A percentile compares a stretch with the other conserved stretches of the same genome.
These are phyloP conservation scores for Trypanosoma rangeli DNA, from an alignment of 208 protist genomes.

Conservation along the genomic window DNA sequence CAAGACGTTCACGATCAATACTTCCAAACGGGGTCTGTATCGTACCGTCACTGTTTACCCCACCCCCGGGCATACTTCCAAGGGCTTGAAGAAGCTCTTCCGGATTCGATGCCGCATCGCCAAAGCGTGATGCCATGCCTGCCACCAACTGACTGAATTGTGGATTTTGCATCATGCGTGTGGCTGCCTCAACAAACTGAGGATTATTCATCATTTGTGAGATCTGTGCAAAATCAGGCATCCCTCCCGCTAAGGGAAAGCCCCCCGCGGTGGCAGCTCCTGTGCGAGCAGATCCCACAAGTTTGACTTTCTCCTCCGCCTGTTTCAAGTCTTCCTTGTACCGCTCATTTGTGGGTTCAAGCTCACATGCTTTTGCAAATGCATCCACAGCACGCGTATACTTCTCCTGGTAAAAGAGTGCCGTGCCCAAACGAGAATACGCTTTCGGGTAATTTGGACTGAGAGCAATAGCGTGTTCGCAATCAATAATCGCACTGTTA, in stretches of 20 bases:
- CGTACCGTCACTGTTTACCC: constrained; percentile 57
- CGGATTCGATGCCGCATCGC: constrained; percentile 40
- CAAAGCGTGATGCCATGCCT: constrained; percentile 80
- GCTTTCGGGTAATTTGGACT: constrained; percentile 89
- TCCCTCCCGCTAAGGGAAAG: constrained; percentile 43
- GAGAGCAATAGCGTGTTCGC: constrained; percentile 85
- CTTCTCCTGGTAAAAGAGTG: constrained; percentile 90
- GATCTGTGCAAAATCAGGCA: constrained; percentile 81
- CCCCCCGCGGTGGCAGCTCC: constrained; percentile 36
- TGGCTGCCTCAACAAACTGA: constrained; percentile 88
- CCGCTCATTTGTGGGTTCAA: constrained; percentile 91
- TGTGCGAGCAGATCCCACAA: constrained; percentile 26
- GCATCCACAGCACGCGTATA: constrained; percentile 82
- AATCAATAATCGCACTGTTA: constrained; percentile 84
- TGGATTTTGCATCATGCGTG: constrained; percentile 91
- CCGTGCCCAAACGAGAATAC: constrained; percentile 88
- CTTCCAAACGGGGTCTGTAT: constrained; percentile 81
- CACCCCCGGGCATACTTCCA: constrained; percentile 37
- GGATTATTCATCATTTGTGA: constrained; percentile 89
- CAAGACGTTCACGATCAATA: constrained; percentile 57
- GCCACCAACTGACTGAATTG: constrained; percentile 83
- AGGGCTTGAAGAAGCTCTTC: constrained; percentile 48
- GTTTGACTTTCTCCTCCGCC: constrained; percentile 76
- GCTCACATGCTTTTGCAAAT: constrained; percentile 88
- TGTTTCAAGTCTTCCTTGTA: constrained; percentile 92